Conservation (phyloP, 495 filamentous ascomycete genomes). For the Podospora didyma region DNA sequence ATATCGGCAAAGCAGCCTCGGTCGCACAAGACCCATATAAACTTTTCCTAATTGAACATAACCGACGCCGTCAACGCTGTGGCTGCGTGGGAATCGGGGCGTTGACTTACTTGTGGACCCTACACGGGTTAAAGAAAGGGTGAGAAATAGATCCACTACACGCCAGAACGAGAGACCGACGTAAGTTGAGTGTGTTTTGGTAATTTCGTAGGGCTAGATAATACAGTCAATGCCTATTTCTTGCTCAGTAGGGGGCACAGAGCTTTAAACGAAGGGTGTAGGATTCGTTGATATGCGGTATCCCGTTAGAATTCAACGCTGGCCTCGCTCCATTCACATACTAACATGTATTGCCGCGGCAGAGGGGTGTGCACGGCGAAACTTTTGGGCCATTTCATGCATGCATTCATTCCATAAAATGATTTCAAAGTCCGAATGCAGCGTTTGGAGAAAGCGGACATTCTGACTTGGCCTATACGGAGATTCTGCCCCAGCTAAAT, state of each 20-base stretch:
- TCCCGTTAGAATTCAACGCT: too few relatives aligned
- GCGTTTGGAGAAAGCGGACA: neutral
- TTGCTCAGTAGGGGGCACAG: too few relatives aligned
- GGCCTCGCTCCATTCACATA: too few relatives aligned
- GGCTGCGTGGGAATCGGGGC: neutral
- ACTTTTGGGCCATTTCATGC: neutral
- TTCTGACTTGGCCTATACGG: neutral
- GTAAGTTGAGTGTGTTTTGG: too few relatives aligned
- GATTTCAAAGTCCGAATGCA: neutral
- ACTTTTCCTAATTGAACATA: neutral
- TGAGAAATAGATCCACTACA: neutral
- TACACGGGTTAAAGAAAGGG: neutral
- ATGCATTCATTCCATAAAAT: neutral
- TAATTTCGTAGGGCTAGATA: too few relatives aligned
- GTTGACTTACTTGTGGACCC: neutral
- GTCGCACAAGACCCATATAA: neutral
- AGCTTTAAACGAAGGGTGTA: too few relatives aligned
- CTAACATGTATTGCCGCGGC: neutral
- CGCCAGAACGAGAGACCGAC: neutral
- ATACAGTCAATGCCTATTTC: too few relatives aligned
- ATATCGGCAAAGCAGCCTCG: neutral
- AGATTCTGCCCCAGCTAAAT: too few relatives aligned
- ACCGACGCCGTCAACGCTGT: neutral
- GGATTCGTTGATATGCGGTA: too few relatives aligned
- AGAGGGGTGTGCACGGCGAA: neutral